These are phyloP conservation scores for Chytriomyces confervae DNA, from an alignment of 192 early-diverging fungal genomes.

Conservation along the genomic window DNA sequence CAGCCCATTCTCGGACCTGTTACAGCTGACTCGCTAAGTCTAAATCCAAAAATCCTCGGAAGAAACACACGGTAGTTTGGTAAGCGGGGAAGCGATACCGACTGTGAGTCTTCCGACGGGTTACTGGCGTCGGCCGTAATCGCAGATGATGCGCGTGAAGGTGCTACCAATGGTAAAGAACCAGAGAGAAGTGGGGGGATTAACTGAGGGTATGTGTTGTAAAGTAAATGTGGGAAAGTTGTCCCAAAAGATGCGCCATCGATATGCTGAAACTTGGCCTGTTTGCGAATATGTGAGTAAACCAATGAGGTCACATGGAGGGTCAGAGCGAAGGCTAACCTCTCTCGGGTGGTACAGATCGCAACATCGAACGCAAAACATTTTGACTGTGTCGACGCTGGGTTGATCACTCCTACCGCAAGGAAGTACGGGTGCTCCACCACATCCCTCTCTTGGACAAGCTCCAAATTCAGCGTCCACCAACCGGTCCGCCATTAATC, in stretches of 20 bases:
- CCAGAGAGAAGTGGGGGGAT: constrained; percentile 55
- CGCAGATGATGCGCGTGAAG: not conserved
- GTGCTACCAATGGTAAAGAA: not conserved
- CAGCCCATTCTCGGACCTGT: constrained; percentile 91
- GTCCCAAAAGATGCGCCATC: constrained; percentile 94
- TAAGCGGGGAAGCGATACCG: constrained; percentile 10
- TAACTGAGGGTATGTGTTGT: constrained; percentile 83
- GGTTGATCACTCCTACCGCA: constrained; percentile 53
- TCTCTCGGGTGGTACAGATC: constrained; percentile 61
- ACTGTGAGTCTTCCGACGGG: not conserved
- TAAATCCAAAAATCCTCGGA: constrained; percentile 92
- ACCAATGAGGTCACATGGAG: constrained; percentile 17
- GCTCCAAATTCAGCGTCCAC: constrained; percentile 54
- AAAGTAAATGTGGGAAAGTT: constrained; percentile 91
- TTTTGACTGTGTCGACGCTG: constrained; percentile 56
- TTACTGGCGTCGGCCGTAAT: constrained; percentile 42
- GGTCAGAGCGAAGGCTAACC: constrained; percentile 31
- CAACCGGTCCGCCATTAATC: constrained; percentile 71
- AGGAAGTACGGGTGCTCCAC: constrained; percentile 55
- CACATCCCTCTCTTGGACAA: constrained; percentile 61
- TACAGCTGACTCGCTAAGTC: constrained; percentile 74
- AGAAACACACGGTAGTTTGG: constrained; percentile 69
- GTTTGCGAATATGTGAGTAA: constrained; percentile 11
- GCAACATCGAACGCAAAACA: constrained; percentile 62
- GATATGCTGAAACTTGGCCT: constrained; percentile 53